These are phyloP conservation scores for Nepenthes mirabilis DNA, from an alignment of 148 eudicot species.

Conservation along the genomic window DNA sequence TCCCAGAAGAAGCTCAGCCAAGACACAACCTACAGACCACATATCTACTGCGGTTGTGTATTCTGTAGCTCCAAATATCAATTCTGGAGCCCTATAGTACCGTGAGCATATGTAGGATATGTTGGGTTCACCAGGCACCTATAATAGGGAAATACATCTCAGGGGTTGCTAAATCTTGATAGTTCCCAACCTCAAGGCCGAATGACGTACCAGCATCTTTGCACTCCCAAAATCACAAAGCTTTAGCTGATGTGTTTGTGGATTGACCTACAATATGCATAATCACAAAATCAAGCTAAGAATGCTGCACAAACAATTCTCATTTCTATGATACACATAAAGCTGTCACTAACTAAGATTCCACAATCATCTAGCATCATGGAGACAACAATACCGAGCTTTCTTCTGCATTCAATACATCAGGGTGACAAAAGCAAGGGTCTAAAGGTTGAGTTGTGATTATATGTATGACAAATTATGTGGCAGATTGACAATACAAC, in stretches of 20 bases:
- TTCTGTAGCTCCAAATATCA: constrained; percentile 92
- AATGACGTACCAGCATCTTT: constrained; percentile 68
- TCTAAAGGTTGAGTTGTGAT: too few species aligned
- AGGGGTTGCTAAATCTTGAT: not conserved
- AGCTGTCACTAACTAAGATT: not conserved
- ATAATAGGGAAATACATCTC: constrained; percentile 9
- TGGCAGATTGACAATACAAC: too few species aligned
- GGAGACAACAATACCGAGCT: too few species aligned
- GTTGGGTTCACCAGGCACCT: constrained; percentile 90
- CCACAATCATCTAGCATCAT: not conserved
- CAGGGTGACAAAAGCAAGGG: too few species aligned
- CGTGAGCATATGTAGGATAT: constrained; percentile 87
- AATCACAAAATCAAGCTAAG: not conserved
- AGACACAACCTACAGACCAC: constrained; percentile 92
- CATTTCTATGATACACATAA: not conserved
- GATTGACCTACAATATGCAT: constrained; percentile 53
- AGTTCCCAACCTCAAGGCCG: not conserved
- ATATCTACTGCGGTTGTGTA: constrained; percentile 85
- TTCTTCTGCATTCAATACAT: too few species aligned
- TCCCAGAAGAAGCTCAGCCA: constrained; percentile 80
- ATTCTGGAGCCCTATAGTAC: constrained; percentile 83
- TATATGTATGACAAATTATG: too few species aligned
- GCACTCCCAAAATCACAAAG: constrained; percentile 97
- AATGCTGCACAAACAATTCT: not conserved
- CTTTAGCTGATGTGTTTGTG: constrained; percentile 81